Conservation (phyloP, 345 rosid species). For the Streptanthus diversifolius region DNA sequence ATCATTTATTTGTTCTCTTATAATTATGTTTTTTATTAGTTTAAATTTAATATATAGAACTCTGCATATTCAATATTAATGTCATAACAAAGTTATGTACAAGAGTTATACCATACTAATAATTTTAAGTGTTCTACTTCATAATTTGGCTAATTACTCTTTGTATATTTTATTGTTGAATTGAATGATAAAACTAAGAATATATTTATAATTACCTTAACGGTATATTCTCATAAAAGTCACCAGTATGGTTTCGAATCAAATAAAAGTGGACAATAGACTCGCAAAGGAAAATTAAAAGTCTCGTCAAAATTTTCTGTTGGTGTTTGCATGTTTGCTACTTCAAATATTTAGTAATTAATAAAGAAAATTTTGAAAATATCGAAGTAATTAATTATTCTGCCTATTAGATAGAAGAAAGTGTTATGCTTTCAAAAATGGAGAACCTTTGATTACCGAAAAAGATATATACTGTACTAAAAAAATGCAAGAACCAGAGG, state of each 20-base stretch:
- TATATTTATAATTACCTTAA: not conserved
- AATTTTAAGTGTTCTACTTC: not conserved
- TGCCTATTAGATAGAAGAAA: not conserved
- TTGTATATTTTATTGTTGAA: not conserved
- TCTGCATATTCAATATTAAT: not conserved
- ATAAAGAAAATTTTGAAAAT: not conserved
- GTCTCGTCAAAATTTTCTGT: not conserved
- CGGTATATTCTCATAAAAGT: not conserved
- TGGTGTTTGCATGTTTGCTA: not conserved
- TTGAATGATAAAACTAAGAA: not conserved
- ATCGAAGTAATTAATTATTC: not conserved
- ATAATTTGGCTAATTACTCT: not conserved
- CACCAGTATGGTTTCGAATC: not conserved
- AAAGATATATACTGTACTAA: not conserved
- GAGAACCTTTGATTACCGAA: not conserved
- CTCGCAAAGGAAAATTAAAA: not conserved
- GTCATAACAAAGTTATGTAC: not conserved
- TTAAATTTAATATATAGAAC: not conserved
- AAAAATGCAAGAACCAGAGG: not conserved
- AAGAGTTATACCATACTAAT: not conserved
- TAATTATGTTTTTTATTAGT: not conserved
- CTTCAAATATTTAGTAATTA: not conserved
- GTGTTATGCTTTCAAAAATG: not conserved
- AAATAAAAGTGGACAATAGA: not conserved
- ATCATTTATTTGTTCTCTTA: slow-evolving; percentile 18